Percentiles rank a stretch among this genome's conserved stretches.
Evolutionary conservation across 352 stramenopile species (phyloP).

Genomic region (Phytophthora citricola): DNA sequence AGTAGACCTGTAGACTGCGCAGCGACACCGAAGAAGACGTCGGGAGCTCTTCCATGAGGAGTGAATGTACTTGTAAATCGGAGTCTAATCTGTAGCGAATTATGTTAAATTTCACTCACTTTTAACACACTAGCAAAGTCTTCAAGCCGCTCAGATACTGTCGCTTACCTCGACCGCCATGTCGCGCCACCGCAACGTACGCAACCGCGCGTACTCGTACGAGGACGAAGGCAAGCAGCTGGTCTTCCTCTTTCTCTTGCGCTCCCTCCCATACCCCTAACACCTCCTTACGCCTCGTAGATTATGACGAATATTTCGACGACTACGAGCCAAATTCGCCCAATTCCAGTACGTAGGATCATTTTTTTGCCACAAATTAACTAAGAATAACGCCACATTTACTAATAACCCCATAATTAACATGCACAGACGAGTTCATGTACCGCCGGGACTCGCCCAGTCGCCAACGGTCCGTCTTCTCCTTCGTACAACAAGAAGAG

Average conservation of each 20-base stretch:
- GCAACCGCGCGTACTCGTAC: conserved; percentile 91
- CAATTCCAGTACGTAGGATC: conserved; percentile 54
- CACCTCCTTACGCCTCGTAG: conserved; percentile 22
- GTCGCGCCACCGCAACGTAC: conserved; percentile 86
- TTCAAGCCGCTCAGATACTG: no score
- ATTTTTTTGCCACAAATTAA: conserved; percentile 5
- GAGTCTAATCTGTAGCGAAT: no score
- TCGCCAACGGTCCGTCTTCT: conserved; percentile 78
- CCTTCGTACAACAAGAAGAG: conserved; percentile 72
- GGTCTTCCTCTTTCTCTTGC: neutral
- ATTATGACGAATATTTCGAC: conserved; percentile 81
- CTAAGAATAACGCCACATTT: conserved; percentile 12
- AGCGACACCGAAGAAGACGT: no score
- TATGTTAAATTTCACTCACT: no score
- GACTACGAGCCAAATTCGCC: conserved; percentile 67
- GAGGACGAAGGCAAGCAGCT: conserved; percentile 76
- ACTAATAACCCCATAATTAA: conserved; percentile 14
- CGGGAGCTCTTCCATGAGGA: no score
- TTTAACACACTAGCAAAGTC: neutral
- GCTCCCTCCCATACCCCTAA: neutral
- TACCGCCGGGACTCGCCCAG: conserved; percentile 85
- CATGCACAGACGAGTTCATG: conserved; percentile 73
- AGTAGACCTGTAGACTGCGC: no score
- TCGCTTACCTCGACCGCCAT: conserved; percentile 34
- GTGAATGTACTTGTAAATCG: no score